Evolutionary conservation across 2,329 filamentous ascomycete genomes (phyloP), one percentile per base, ranked within the genome.

Genomic region (Paradendryphiella salina): DNA sequence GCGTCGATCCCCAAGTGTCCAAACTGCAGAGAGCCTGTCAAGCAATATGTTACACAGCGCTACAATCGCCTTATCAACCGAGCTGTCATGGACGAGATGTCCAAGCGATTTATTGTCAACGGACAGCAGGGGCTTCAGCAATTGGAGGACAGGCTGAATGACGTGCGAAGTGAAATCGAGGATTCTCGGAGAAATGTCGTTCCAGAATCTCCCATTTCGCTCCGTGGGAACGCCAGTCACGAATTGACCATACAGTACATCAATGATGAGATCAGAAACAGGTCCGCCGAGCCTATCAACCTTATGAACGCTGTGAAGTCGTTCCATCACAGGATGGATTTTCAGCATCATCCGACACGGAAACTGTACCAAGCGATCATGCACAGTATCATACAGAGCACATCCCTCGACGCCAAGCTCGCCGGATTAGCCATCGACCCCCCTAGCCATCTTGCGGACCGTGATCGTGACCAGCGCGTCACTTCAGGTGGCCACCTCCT

Each of bases 341-440:
- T 66, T 8, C 66, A 67, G 34, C 63, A 76, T 39, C 69, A 76
- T 35, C 74, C 74, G 2, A 63, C 63, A 0, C 65, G 70, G 38
- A 76, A 73, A 42, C 72, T 77, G 11, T 65, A 75, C 23, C 67
- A 76, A 36, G 73, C 75, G 10, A 71, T 58, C 0, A 21, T 72
- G 5, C 54, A 68, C 35, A 56, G 60, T 5, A 56, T 47, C 34
- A 17, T 37, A 5, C 46, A 46, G 20, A 32, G 50, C 11, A 10
- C 20, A 9, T 38, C 63, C 37, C 44, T 71, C 6, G 64, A 65
- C 21, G 40, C 42, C 8, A 29, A 37, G 3, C 31, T 70, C 28
- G 50, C 52, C 23, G 46, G 40, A 21, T 43, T 73, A 21, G 57
- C 34, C 0, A 32, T 72, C 21, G 13, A 57, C 13, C 21, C 46